Evolutionary conservation across 23 red algal genomes (phyloP).

Genomic region (Agarophyton chilense): DNA sequence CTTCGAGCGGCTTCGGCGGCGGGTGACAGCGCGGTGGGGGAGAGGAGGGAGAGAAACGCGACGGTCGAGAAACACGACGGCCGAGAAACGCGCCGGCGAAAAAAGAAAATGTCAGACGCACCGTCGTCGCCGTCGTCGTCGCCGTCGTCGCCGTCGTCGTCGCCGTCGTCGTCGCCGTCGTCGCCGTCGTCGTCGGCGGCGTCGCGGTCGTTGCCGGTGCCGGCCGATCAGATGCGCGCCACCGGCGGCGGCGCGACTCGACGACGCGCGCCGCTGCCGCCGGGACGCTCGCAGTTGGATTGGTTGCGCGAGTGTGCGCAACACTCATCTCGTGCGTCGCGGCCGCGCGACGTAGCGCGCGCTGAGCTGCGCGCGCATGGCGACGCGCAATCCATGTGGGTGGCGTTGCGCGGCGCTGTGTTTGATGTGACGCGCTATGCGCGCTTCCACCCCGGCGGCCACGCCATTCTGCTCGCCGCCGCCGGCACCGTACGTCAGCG

Average conservation of each 20-base stretch:
- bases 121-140: neutral
- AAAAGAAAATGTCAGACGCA: too few species aligned
- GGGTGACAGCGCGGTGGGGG: too few species aligned
- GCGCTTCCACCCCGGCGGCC: constrained; percentile 87
- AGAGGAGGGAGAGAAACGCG: too few species aligned
- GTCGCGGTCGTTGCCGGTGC: constrained; percentile 2
- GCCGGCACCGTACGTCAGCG: constrained; percentile 62
- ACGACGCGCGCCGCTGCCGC: constrained; percentile 64
- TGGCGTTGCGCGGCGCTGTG: constrained; percentile 72
- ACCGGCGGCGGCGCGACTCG: constrained; percentile 36
- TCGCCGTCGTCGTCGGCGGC: neutral
- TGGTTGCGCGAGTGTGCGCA: constrained; percentile 58
- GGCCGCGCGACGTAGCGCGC: neutral
- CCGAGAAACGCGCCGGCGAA: too few species aligned
- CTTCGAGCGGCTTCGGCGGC: neutral
- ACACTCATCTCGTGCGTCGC: neutral
- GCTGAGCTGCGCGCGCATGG: constrained; percentile 40
- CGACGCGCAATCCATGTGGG: constrained; percentile 42
- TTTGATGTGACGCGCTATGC: constrained; percentile 87
- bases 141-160: neutral
- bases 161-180: neutral
- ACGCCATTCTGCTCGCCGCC: constrained; percentile 53
- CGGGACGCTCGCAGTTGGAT: constrained; percentile 85
- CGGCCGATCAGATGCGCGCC: constrained; percentile 81
- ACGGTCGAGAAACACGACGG: too few species aligned